Evolutionary conservation across 108 stramenopile genomes (phyloP).

Genomic region (Skeletonema costatum): DNA sequence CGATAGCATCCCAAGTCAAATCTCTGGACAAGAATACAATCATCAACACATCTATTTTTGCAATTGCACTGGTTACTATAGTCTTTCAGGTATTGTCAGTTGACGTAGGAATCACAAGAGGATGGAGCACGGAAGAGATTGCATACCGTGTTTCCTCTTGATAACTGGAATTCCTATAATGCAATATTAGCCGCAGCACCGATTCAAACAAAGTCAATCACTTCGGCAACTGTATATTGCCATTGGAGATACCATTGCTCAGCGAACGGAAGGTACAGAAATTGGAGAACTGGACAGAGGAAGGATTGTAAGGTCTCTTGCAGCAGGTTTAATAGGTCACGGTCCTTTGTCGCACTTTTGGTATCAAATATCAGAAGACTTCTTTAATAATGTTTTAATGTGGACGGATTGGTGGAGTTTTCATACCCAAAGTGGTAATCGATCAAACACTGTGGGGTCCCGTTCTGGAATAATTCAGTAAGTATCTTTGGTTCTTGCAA

Average conservation of each 20-base stretch:
- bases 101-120: conserved; percentile 41
- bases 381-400: conserved; percentile 58
- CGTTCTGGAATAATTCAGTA: conserved; percentile 57
- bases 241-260: conserved; percentile 83
- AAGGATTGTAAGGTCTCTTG: conserved; percentile 55
- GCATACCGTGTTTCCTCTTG: conserved; percentile 53
- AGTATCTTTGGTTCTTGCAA: background rate
- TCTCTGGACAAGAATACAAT: conserved; percentile 1
- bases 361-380: conserved; percentile 67
- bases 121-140: conserved; percentile 48
- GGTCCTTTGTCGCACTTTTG: conserved; percentile 83
- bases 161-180: conserved; percentile 55
- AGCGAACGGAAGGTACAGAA: conserved; percentile 53
- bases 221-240: conserved; percentile 64
- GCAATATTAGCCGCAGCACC: background rate
- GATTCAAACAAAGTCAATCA: conserved; percentile 62
- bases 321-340: conserved; percentile 84
- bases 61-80: conserved; percentile 15
- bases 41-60: conserved; percentile 34
- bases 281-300: conserved; percentile 65
- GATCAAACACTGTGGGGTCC: conserved; percentile 65
- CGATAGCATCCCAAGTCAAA: too few species aligned
- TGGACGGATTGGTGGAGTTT: conserved; percentile 66
- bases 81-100: conserved; percentile 32
- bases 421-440: conserved; percentile 63